Base-by-base conservation (phyloP, 2,329 filamentous ascomycete genomes). In the Xenosphaeropsis pyriputrescens region DNA sequence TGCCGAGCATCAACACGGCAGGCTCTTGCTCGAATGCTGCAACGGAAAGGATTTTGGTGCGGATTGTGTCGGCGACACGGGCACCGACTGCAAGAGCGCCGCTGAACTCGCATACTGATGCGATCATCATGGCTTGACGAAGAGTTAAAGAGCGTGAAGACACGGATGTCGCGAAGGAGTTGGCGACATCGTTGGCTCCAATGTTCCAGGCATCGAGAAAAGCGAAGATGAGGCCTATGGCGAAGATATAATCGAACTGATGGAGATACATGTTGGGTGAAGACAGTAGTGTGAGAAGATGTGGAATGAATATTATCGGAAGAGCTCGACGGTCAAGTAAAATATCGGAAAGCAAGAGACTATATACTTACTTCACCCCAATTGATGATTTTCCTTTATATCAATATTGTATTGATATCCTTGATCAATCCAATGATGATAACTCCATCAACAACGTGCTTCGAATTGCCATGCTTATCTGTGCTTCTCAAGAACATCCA, bases 111-210 rank as follows among this genome's bases (percentile, higher is more conserved):
- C 76, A 74, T 41, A 76, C 50, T 33, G 66, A 64, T 29, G 68
- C 72, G 18, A 72, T 40, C 7, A 37, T 17, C 39, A 41, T 45
- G 14, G 41, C 42, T 33, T 78, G 72, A 38, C 68, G 43, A 53
- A 76, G 70, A 14, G 69, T 67, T 32, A 80, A 56, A 41, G 79
- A 82, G 30, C 77, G 65, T 3, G 79, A 82, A 2, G 75, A 79
- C 41, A 84, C 79, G 45, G 72, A 78, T 26, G 75, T 81, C n/a
- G 78, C 78, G 72, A 75, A 85, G 2, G 77, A 72, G 62, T 84
- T 85, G 57, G 79, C 79, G 42, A 84, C 78, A 78, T 84, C 79
- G 59, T 75, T 48, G 15, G 46, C 44, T 15, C 39, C 72, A 45
- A 75, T 77, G 51, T 77, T 79, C 69, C 70, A 79, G 38, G 73